phyloP scores from a whole-genome alignment of 1,139 yeast species.

The Blastobotrys arbuscula region DNA sequence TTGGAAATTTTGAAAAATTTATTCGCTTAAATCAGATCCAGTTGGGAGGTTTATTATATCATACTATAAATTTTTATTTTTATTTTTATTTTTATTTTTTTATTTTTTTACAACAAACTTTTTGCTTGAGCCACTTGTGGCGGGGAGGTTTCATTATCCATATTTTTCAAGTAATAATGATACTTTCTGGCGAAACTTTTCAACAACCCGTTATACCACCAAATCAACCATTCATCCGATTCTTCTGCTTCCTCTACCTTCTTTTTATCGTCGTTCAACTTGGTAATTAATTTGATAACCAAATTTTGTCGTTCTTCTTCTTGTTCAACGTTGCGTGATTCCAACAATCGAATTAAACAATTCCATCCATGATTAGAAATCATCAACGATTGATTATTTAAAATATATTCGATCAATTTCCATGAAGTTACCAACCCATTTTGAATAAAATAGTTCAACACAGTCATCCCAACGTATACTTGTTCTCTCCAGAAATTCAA shows the following conservation, averaged over 20 bases:
- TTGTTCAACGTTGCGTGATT: constrained; percentile 1
- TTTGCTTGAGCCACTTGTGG: neutral
- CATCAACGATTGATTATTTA: constrained; percentile 11
- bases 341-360: constrained; percentile 6
- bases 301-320: neutral
- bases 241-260: neutral
- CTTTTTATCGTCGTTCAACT: neutral
- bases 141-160: neutral
- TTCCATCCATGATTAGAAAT: constrained; percentile 12
- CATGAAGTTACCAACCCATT: constrained; percentile 27
- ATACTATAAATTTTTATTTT: too few species aligned
- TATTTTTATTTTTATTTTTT: neutral
- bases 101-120: neutral
- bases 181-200: constrained; percentile 6
- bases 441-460: constrained; percentile 58
- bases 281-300: constrained; percentile 1
- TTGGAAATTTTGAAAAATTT: neutral
- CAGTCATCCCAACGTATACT: constrained; percentile 73
- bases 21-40: neutral
- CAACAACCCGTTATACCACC: constrained; percentile 13
- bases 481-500: constrained; percentile 74
- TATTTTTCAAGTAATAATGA: neutral
- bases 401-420: constrained; percentile 16
- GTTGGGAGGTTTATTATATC: neutral
- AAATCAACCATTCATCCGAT: constrained; percentile 10